phyloP scores from a whole-genome alignment of 345 rosid species.

The Raphanus sativus region DNA sequence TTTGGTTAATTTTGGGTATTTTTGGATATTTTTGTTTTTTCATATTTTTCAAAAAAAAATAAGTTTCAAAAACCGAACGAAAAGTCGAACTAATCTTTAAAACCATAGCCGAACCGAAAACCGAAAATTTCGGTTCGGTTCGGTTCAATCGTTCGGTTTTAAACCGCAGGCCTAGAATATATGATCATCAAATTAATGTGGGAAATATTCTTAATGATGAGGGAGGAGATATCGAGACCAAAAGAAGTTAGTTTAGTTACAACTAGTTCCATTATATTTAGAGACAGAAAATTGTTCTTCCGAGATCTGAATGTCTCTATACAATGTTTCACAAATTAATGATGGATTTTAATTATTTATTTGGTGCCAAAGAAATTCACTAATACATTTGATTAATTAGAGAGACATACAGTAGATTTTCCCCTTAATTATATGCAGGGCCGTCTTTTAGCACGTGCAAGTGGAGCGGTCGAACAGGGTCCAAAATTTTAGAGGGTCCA shows the following conservation, averaged over 20 bases:
- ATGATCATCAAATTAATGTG: not conserved
- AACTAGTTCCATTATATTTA: not conserved
- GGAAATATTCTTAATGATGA: not conserved
- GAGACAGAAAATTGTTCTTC: not conserved
- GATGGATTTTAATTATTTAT: not conserved
- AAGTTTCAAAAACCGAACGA: too few relatives aligned
- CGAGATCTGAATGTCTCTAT: not conserved
- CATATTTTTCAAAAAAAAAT: too few relatives aligned
- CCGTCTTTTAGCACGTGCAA: too few relatives aligned
- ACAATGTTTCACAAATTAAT: not conserved
- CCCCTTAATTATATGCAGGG: not conserved
- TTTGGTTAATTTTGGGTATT: too few relatives aligned
- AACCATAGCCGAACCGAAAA: too few relatives aligned
- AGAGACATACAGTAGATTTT: slow-evolving; percentile 6
- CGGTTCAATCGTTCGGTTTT: too few relatives aligned
- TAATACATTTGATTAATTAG: slow-evolving; percentile 2
- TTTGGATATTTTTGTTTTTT: too few relatives aligned
- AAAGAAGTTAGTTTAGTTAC: too few relatives aligned
- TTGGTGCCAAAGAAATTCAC: not conserved
- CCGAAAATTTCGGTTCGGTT: too few relatives aligned
- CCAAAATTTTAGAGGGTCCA: too few relatives aligned
- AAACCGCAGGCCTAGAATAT: not conserved
- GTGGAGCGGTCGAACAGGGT: too few relatives aligned
- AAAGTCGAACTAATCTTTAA: too few relatives aligned
- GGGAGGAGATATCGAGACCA: not conserved